Percentiles rank a stretch among this genome's conserved stretches.
phyloP scores from a whole-genome alignment of 352 stramenopile species.

The Globisporangium sylvaticum region DNA sequence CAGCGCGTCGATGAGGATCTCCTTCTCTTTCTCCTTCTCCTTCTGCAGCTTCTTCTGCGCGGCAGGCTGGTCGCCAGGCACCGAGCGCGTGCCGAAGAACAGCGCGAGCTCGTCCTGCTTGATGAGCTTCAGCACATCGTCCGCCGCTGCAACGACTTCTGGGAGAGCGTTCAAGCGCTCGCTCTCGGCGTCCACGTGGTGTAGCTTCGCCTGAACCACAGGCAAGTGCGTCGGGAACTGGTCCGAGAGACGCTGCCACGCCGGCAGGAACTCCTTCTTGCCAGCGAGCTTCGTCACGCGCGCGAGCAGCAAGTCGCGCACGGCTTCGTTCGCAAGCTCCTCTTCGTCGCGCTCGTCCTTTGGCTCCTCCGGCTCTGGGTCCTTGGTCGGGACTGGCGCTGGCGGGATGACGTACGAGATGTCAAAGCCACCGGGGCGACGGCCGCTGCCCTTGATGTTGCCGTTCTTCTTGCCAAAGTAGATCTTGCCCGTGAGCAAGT shows the following conservation, averaged over 20 bases:
- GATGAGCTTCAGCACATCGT: slow-evolving; percentile 56
- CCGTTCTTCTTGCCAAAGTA: slow-evolving; percentile 76
- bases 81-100: slow-evolving; percentile 68
- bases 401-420: slow-evolving; percentile 76
- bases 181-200: slow-evolving; percentile 68
- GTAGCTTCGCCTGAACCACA: slow-evolving; percentile 59
- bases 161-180: slow-evolving; percentile 36
- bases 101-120: slow-evolving; percentile 60
- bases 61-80: slow-evolving; percentile 44
- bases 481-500: slow-evolving; percentile 65
- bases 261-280: slow-evolving; percentile 56
- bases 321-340: slow-evolving; percentile 59
- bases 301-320: slow-evolving; percentile 67
- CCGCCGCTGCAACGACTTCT: slow-evolving; percentile 50
- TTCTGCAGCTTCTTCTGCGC: slow-evolving; percentile 70
- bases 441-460: slow-evolving; percentile 47
- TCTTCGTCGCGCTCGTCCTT: slow-evolving; percentile 71
- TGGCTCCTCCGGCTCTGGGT: slow-evolving; percentile 56
- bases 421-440: slow-evolving; percentile 62
- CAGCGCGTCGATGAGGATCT: slow-evolving; percentile 67
- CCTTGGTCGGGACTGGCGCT: slow-evolving; percentile 47
- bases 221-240: slow-evolving; percentile 62
- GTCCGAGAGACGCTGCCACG: slow-evolving; percentile 43
- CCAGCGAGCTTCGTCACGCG: slow-evolving; percentile 64
- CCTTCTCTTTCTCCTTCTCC: slow-evolving; percentile 66